Conservation (phyloP, 768 basidiomycete genomes). For the Leccinum disarticulatum region DNA sequence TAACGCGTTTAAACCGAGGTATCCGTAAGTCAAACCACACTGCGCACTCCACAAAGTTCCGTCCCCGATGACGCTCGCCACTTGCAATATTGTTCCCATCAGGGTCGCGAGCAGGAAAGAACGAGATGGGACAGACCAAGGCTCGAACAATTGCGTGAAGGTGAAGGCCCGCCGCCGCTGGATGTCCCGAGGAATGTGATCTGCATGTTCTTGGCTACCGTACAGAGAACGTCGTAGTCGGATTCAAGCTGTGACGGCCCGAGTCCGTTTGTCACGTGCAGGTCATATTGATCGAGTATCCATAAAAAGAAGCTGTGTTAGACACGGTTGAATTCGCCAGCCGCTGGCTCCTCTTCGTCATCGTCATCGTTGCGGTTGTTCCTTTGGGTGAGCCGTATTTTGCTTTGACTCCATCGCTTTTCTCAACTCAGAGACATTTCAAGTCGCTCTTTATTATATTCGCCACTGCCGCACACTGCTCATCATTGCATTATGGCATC, state of each 20-base stretch:
- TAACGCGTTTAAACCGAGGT: slow-evolving; percentile 4
- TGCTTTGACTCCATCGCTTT: background rate
- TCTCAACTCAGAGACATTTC: slow-evolving; percentile 1
- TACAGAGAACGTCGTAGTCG: background rate
- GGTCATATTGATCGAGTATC: slow-evolving; percentile 2
- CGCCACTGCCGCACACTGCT: background rate
- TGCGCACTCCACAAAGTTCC: slow-evolving; percentile 67
- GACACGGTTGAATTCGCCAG: slow-evolving; percentile 19
- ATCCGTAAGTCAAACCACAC: background rate
- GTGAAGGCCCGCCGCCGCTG: slow-evolving; percentile 72
- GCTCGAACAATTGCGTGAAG: slow-evolving; percentile 74
- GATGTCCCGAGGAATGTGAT: slow-evolving; percentile 77
- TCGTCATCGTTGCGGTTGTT: slow-evolving; percentile 5
- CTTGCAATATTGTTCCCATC: slow-evolving; percentile 20
- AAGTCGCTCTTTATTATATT: slow-evolving; percentile 17
- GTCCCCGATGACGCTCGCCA: slow-evolving; percentile 55
- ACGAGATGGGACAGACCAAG: slow-evolving; percentile 34
- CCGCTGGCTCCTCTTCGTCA: slow-evolving; percentile 17
- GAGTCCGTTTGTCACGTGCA: slow-evolving; percentile 17
- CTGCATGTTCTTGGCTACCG: slow-evolving; percentile 39
- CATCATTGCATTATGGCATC: slow-evolving; percentile 13
- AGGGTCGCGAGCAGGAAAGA: background rate
- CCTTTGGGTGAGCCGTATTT: slow-evolving; percentile 14
- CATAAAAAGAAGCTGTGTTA: slow-evolving; percentile 22
- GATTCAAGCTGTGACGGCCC: background rate